These are phyloP conservation scores for Alternaria hordeiaustralica DNA, from an alignment of 2,329 filamentous ascomycete species.

Conservation along the genomic window DNA sequence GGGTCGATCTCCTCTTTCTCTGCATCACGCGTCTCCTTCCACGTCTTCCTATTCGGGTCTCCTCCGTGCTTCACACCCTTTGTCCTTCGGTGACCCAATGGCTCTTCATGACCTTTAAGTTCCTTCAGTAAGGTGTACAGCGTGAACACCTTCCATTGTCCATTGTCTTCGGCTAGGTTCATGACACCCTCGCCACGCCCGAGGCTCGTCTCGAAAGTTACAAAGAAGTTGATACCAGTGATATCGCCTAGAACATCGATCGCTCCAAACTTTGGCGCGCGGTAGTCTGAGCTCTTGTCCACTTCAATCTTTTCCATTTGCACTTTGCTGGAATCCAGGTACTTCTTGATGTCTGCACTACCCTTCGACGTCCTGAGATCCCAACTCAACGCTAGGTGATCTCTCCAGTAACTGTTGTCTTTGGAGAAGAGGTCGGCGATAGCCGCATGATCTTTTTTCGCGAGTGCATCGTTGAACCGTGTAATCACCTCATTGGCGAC, in stretches of 20 bases:
- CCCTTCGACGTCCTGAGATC: conserved; percentile 60
- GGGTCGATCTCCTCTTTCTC: conserved; percentile 36
- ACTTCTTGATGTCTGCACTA: conserved; percentile 54
- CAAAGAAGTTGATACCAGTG: conserved; percentile 35
- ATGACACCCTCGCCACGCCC: conserved; percentile 44
- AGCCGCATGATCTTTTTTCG: conserved; percentile 41
- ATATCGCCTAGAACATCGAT: conserved; percentile 41
- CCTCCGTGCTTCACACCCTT: conserved; percentile 40
- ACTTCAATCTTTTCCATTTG: conserved; percentile 39
- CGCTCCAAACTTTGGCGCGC: conserved; percentile 32
- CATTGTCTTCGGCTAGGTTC: conserved; percentile 41
- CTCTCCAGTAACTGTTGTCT: conserved; percentile 63
- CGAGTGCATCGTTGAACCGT: conserved; percentile 53
- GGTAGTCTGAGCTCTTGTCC: conserved; percentile 28
- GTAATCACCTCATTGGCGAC: conserved; percentile 51
- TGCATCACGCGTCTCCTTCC: conserved; percentile 38
- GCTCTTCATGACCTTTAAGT: conserved; percentile 47
- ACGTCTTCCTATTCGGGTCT: conserved; percentile 38
- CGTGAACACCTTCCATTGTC: conserved; percentile 51
- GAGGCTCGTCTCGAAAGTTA: conserved; percentile 39
- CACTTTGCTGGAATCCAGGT: conserved; percentile 40
- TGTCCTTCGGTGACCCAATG: conserved; percentile 27
- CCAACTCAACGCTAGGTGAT: conserved; percentile 64
- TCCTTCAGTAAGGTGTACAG: conserved; percentile 47
- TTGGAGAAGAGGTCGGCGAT: conserved; percentile 55